Percentiles rank a stretch among this genome's conserved stretches.
Evolutionary conservation across 306 rosid genomes (phyloP).

Genomic region (Gleditsia sinensis): DNA sequence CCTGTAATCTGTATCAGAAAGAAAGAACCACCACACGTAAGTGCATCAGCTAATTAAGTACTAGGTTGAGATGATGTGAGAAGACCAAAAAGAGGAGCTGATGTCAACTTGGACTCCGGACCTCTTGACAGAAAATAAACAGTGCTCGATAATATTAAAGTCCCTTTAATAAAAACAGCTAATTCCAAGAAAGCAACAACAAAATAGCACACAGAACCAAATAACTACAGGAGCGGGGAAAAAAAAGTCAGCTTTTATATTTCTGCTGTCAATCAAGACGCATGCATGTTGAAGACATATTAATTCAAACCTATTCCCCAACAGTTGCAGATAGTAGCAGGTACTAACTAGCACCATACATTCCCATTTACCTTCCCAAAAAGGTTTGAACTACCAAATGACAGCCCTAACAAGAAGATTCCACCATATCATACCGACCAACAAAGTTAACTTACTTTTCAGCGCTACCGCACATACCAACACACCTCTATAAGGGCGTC

Average conservation of each 20-base stretch:
- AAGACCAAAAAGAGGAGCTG: slow-evolving; percentile 33
- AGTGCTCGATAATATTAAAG: slow-evolving; percentile 26
- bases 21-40: slow-evolving; percentile 8
- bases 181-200: slow-evolving; percentile 31
- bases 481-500: slow-evolving; percentile 58
- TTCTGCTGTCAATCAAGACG: neutral
- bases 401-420: slow-evolving; percentile 54
- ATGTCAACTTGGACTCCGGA: slow-evolving; percentile 42
- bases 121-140: slow-evolving; percentile 36
- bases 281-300: slow-evolving; percentile 29
- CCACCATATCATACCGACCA: slow-evolving; percentile 60
- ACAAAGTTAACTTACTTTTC: slow-evolving; percentile 62
- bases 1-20: neutral
- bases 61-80: slow-evolving; percentile 26
- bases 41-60: slow-evolving; percentile 7
- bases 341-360: slow-evolving; percentile 33
- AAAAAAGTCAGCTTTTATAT: neutral
- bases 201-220: slow-evolving; percentile 16
- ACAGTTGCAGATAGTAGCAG: slow-evolving; percentile 42
- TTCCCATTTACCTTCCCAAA: slow-evolving; percentile 37
- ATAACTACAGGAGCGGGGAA: slow-evolving; percentile 13
- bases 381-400: slow-evolving; percentile 42
- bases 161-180: slow-evolving; percentile 25
- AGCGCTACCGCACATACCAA: slow-evolving; percentile 48
- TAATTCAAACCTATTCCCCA: slow-evolving; percentile 35